Conservation (phyloP, 768 basidiomycete species). For the Podaxis sp. region DNA sequence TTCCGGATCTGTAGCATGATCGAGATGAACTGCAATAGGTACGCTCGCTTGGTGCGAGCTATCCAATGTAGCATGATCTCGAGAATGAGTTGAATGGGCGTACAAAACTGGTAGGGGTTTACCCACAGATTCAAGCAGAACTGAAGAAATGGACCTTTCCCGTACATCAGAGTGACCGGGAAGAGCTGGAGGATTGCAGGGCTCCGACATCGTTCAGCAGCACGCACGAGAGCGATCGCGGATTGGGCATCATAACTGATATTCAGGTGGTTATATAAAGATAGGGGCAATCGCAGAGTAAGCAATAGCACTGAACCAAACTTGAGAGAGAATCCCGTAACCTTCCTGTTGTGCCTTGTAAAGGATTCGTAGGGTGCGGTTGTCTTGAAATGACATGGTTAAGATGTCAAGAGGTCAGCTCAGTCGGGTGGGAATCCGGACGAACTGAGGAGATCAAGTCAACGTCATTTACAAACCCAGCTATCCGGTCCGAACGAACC, state of each 20-base stretch:
- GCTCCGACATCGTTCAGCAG: slow-evolving; percentile 44
- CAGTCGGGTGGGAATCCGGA: not conserved
- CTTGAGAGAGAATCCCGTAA: slow-evolving; percentile 45
- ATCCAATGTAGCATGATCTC: not conserved
- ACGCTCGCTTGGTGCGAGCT: slow-evolving; percentile 48
- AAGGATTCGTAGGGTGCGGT: slow-evolving; percentile 42
- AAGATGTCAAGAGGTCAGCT: not conserved
- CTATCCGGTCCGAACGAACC: no score
- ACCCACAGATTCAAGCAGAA: slow-evolving; percentile 44
- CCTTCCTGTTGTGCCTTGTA: slow-evolving; percentile 38
- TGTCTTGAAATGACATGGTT: slow-evolving; percentile 27
- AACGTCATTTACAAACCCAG: not conserved
- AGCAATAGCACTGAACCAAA: slow-evolving; percentile 30
- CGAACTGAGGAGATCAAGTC: not conserved
- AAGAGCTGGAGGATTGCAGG: slow-evolving; percentile 47
- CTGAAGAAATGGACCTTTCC: slow-evolving; percentile 43
- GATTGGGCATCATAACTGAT: slow-evolving; percentile 45
- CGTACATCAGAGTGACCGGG: slow-evolving; percentile 45
- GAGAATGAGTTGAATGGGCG: not conserved
- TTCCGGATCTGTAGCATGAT: slow-evolving; percentile 47
- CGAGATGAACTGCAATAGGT: slow-evolving; percentile 47
- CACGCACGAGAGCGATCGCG: slow-evolving; percentile 45
- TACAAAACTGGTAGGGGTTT: not conserved
- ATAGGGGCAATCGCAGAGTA: not conserved
- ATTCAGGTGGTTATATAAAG: not conserved